Conservation (phyloP, 2,329 filamentous ascomycete species). For the Eutypella sp. region DNA sequence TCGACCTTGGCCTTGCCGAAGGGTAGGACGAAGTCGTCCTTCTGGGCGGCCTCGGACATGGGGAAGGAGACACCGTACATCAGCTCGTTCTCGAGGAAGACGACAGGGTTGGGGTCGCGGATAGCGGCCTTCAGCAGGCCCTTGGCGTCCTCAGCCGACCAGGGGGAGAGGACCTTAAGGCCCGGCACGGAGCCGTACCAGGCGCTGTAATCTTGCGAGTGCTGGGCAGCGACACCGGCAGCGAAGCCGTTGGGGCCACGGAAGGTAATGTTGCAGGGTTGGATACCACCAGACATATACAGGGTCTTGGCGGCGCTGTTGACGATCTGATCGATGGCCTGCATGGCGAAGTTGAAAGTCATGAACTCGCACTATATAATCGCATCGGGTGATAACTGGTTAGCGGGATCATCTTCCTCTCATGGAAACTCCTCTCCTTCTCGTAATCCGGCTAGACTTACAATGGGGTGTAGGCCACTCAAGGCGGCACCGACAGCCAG, state of each 20-base stretch:
- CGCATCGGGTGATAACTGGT: constrained; percentile 1
- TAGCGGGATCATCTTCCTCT: neutral
- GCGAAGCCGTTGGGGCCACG: constrained; percentile 98
- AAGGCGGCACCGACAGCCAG: constrained; percentile 92
- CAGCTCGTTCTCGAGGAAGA: constrained; percentile 81
- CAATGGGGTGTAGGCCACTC: constrained; percentile 87
- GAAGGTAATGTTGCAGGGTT: constrained; percentile 99
- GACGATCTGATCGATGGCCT: constrained; percentile 99
- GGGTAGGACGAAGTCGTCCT: constrained; percentile 92
- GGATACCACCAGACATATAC: constrained; percentile 99
- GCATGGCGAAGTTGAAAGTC: constrained; percentile 99
- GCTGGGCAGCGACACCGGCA: constrained; percentile 89
- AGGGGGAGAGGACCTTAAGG: constrained; percentile 93
- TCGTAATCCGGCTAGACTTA: constrained; percentile 56
- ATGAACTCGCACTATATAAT: constrained; percentile 86
- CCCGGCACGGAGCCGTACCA: constrained; percentile 99
- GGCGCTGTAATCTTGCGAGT: constrained; percentile 97
- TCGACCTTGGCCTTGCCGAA: constrained; percentile 99
- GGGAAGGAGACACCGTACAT: constrained; percentile 95
- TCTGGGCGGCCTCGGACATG: constrained; percentile 95
- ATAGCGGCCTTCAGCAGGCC: constrained; percentile 97
- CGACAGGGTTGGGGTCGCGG: constrained; percentile 94
- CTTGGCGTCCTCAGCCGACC: constrained; percentile 97
- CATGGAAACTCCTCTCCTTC: neutral
- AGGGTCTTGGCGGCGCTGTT: constrained; percentile 99